Conservation (phyloP, 306 rosid genomes). For the Gastrolobium villosum region DNA sequence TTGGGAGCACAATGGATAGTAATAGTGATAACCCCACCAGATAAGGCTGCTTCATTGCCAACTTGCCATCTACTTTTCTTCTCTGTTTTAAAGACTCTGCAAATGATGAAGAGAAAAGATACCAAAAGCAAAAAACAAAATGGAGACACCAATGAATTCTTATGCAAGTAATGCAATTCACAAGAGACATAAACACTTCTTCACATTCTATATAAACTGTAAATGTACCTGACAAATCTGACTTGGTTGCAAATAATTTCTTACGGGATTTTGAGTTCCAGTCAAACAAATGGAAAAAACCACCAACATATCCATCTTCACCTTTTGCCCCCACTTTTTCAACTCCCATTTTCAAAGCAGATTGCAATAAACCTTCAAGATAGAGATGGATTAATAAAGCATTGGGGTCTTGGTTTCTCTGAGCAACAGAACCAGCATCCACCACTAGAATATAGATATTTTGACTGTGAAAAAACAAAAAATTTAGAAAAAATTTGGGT, state of each 20-base stretch:
- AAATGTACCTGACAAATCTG: conserved; percentile 66
- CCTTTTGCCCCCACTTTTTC: conserved; percentile 65
- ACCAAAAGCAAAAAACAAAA: conserved; percentile 42
- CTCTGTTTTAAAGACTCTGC: conserved; percentile 63
- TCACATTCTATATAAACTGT: conserved; percentile 9
- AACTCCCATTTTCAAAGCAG: conserved; percentile 69
- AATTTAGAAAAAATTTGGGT: no score
- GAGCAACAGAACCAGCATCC: no score
- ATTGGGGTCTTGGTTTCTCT: no score
- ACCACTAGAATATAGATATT: no score
- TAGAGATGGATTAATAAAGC: not conserved
- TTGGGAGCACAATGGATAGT: not conserved
- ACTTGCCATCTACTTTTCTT: conserved; percentile 58
- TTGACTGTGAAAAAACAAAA: no score
- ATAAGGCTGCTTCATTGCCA: conserved; percentile 55
- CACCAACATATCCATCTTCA: conserved; percentile 75
- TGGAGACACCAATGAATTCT: conserved; percentile 20
- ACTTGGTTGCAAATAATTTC: conserved; percentile 71
- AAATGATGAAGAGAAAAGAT: conserved; percentile 20
- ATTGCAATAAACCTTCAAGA: conserved; percentile 45
- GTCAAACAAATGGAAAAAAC: conserved; percentile 83
- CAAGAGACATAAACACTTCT: conserved; percentile 15
- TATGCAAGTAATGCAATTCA: not conserved
- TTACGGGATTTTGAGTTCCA: conserved; percentile 86
- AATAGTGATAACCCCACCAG: conserved; percentile 50